Percentiles rank a stretch among this genome's conserved stretches.
These are phyloP conservation scores for Escallonia herrerae DNA, from an alignment of 129 eudicot genomes.

Conservation along the genomic window DNA sequence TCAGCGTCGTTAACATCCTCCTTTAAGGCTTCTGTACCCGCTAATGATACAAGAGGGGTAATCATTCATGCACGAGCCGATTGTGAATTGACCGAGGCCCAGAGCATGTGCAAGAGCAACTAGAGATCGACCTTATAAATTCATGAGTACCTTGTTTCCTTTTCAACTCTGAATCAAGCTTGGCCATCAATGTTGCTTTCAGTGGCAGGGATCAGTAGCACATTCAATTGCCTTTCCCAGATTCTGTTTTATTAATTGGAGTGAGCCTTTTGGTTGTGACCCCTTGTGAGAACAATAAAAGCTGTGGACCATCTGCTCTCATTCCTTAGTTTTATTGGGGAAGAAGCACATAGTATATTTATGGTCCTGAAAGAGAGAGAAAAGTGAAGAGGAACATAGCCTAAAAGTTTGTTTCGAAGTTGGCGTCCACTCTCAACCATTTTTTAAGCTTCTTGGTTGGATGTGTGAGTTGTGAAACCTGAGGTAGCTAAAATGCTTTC, in stretches of 20 bases:
- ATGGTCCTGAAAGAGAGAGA: neutral
- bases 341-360: neutral
- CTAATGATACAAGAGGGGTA: neutral
- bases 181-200: neutral
- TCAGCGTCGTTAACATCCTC: too few relatives aligned
- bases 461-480: too few relatives aligned
- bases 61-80: constrained; percentile 12
- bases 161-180: neutral
- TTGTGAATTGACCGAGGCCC: too few relatives aligned
- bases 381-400: too few relatives aligned
- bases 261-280: too few relatives aligned
- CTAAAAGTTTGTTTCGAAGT: constrained; percentile 11
- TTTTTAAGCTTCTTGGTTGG: too few relatives aligned
- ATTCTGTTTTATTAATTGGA: constrained; percentile 1
- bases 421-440: constrained; percentile 4
- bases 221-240: neutral
- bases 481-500: too few relatives aligned
- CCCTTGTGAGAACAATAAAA: constrained; percentile 2
- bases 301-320: constrained; percentile 20
- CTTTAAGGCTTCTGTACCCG: too few relatives aligned
- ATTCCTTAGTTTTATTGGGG: neutral
- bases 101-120: constrained; percentile 19
- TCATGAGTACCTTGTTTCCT: neutral
- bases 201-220: neutral
- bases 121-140: neutral